A percentile compares a stretch with the other conserved stretches of the same genome.
phyloP scores from a whole-genome alignment of 768 basidiomycete species.

The Mycena chlorophos region DNA sequence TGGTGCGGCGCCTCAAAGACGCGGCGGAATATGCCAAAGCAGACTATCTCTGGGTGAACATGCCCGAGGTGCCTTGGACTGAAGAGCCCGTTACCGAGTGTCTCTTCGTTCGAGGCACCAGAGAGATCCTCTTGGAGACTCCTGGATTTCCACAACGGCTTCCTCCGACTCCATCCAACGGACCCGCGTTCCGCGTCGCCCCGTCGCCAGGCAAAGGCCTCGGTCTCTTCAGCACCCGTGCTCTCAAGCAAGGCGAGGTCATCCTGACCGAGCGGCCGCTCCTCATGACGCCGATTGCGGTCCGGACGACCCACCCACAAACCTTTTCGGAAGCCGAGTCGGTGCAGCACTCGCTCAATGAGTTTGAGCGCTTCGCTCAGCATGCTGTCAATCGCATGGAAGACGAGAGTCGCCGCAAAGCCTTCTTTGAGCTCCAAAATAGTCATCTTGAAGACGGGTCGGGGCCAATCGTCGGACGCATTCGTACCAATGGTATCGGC shows the following conservation, averaged over 20 bases:
- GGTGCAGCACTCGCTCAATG: slow-evolving; percentile 3
- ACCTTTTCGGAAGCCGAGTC: background rate
- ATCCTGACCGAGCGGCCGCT: slow-evolving; percentile 42
- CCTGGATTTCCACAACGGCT: too few species aligned
- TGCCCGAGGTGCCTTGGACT: too few species aligned
- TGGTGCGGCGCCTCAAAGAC: too few species aligned
- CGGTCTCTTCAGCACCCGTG: slow-evolving; percentile 33
- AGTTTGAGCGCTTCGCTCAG: slow-evolving; percentile 26
- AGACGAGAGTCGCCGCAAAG: slow-evolving; percentile 25
- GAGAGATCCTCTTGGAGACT: too few species aligned
- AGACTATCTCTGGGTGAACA: too few species aligned
- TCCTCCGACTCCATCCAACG: too few species aligned
- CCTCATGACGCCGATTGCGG: slow-evolving; percentile 28
- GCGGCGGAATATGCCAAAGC: too few species aligned
- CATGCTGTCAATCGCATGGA: slow-evolving; percentile 28
- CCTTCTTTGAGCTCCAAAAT: slow-evolving; percentile 34
- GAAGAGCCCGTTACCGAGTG: too few species aligned
- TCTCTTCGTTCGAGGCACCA: too few species aligned
- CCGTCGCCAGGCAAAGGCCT: slow-evolving; percentile 24
- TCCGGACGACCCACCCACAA: background rate
- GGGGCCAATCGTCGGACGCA: slow-evolving; percentile 34
- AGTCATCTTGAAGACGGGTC: slow-evolving; percentile 34
- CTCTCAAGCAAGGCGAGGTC: slow-evolving; percentile 31
- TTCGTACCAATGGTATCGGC: slow-evolving; percentile 36
- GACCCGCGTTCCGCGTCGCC: slow-evolving; percentile 11